phyloP scores from a whole-genome alignment of 176 grass and related monocot species.

The Avena insularis region DNA sequence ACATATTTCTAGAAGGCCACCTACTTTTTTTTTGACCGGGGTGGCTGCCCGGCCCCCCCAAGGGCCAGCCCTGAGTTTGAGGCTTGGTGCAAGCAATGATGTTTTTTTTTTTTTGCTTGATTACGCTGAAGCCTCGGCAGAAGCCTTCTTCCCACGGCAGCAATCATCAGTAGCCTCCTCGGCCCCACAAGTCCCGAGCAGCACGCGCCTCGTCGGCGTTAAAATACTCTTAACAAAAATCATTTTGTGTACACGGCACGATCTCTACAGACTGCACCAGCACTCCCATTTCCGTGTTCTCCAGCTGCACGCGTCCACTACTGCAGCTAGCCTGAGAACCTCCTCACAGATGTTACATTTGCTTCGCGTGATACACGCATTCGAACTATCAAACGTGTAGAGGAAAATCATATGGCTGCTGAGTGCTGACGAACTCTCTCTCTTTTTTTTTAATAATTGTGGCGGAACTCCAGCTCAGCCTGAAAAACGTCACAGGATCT shows the following conservation, averaged over 20 bases:
- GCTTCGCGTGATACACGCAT: neutral
- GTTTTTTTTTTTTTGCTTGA: no score
- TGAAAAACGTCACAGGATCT: no score
- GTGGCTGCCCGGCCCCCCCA: no score
- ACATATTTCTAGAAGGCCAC: no score
- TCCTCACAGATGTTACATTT: neutral
- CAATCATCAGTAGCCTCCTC: constrained; percentile 18
- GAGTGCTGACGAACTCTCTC: neutral
- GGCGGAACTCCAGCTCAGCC: neutral
- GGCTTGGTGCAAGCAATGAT: no score
- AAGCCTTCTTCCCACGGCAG: neutral
- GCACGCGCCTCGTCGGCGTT: no score
- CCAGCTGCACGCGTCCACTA: neutral
- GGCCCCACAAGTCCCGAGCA: constrained; percentile 31
- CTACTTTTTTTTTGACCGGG: no score
- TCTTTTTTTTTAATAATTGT: neutral
- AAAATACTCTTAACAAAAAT: no score
- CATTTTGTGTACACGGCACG: no score
- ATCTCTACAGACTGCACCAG: no score
- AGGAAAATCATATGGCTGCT: neutral
- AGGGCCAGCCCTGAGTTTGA: no score
- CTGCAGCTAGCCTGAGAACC: neutral
- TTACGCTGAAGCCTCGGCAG: no score
- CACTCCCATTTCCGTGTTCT: neutral
- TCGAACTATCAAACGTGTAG: neutral